Conservation (phyloP, 345 rosid species). For the Cochlearia excelsa region DNA sequence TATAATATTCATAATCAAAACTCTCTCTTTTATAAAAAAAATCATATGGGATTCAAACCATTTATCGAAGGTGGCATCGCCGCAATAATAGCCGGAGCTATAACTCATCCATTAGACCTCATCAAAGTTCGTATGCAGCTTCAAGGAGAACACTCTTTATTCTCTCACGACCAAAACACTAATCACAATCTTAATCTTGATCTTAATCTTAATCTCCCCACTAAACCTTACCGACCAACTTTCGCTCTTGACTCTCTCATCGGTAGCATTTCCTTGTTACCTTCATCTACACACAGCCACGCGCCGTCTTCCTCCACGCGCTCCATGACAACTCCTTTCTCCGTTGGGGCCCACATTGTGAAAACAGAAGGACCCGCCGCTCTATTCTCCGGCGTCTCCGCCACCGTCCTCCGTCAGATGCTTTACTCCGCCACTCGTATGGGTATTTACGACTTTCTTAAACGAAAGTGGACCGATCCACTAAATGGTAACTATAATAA, state of each 20-base stretch:
- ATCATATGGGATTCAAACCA: slow-evolving; percentile 72
- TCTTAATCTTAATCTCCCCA: slow-evolving; percentile 28
- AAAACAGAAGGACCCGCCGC: slow-evolving; percentile 62
- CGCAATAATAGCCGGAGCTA: slow-evolving; percentile 71
- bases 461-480: slow-evolving; percentile 65
- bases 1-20: slow-evolving; percentile 7
- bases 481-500: slow-evolving; percentile 34
- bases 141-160: slow-evolving; percentile 60
- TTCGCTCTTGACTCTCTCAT: slow-evolving; percentile 46
- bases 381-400: slow-evolving; percentile 83
- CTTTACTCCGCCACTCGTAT: slow-evolving; percentile 90
- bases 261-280: slow-evolving; percentile 39
- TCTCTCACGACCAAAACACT: slow-evolving; percentile 24
- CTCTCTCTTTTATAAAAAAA: not conserved
- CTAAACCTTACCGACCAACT: slow-evolving; percentile 47
- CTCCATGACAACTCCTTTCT: slow-evolving; percentile 48
- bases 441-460: slow-evolving; percentile 84
- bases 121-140: slow-evolving; percentile 92
- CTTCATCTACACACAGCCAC: slow-evolving; percentile 38
- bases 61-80: slow-evolving; percentile 85
- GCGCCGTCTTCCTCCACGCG: slow-evolving; percentile 50
- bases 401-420: slow-evolving; percentile 81
- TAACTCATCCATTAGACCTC: slow-evolving; percentile 84
- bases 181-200: slow-evolving; percentile 19
- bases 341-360: slow-evolving; percentile 63